These are phyloP conservation scores for Erodium texanum DNA, from an alignment of 441 rosid genomes.

Conservation along the genomic window DNA sequence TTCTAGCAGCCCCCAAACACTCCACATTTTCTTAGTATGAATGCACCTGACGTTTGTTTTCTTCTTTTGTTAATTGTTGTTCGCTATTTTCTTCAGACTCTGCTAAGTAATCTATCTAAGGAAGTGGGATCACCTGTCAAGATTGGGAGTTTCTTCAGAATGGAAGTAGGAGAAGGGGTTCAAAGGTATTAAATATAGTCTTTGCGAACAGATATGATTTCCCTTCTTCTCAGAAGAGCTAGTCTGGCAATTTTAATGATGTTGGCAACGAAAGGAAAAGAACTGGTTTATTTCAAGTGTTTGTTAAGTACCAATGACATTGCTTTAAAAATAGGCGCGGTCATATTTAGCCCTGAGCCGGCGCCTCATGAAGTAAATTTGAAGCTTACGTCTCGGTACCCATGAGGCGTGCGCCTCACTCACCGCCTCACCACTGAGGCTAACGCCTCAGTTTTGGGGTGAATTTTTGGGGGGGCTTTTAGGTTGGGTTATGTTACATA, in stretches of 20 bases:
- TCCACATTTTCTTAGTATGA: not conserved
- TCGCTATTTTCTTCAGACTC: conserved; percentile 35
- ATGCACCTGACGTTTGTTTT: not conserved
- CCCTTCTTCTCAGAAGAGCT: not conserved
- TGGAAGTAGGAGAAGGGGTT: conserved; percentile 96
- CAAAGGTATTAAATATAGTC: conserved; percentile 42
- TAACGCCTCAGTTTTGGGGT: too few relatives aligned
- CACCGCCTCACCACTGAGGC: too few relatives aligned
- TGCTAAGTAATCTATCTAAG: conserved; percentile 53
- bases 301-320: not conserved
- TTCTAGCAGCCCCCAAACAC: too few relatives aligned
- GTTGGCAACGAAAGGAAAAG: not conserved
- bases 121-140: conserved; percentile 74
- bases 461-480: too few relatives aligned
- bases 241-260: not conserved
- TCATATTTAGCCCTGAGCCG: too few relatives aligned
- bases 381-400: too few relatives aligned
- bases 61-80: conserved; percentile 1
- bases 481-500: too few relatives aligned
- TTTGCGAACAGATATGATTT: not conserved
- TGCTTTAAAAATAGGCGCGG: too few relatives aligned
- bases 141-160: conserved; percentile 69
- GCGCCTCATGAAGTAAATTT: too few relatives aligned
- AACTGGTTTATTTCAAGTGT: not conserved
- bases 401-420: too few relatives aligned